Percentiles rank a stretch among this genome's conserved stretches.
These are phyloP conservation scores for Dactylellina sp. DNA, from an alignment of 2,329 filamentous ascomycete genomes.

Conservation along the genomic window DNA sequence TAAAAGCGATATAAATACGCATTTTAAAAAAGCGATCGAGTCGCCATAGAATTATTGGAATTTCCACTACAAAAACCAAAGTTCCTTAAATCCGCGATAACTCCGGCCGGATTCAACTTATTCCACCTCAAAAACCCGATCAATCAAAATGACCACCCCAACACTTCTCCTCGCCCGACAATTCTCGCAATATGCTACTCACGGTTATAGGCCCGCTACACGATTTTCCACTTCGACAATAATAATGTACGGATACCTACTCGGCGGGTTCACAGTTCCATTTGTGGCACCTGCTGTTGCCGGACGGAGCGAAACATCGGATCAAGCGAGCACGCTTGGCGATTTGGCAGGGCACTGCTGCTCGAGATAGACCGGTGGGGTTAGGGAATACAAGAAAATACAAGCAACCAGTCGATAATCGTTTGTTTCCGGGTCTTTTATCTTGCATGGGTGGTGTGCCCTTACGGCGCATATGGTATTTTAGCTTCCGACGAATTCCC, in stretches of 20 bases:
- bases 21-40: too few species aligned
- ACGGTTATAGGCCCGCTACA: constrained; percentile 32
- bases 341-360: constrained; percentile 58
- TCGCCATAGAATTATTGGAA: too few species aligned
- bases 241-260: constrained; percentile 48
- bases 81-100: not conserved
- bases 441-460: not conserved
- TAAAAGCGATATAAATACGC: not conserved
- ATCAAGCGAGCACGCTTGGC: constrained; percentile 19
- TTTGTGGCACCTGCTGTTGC: constrained; percentile 59
- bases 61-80: too few species aligned
- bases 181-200: constrained; percentile 46
- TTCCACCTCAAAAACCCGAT: not conserved
- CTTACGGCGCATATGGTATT: not conserved
- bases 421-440: not conserved
- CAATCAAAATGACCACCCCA: constrained; percentile 23
- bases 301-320: constrained; percentile 33
- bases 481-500: not conserved
- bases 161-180: constrained; percentile 32
- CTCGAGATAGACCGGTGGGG: constrained; percentile 47
- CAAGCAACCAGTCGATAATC: not conserved
- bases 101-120: not conserved
- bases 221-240: constrained; percentile 38
- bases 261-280: constrained; percentile 57
- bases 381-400: not conserved